Base-by-base conservation (phyloP, 768 basidiomycete species). In the Suillus subluteus region DNA sequence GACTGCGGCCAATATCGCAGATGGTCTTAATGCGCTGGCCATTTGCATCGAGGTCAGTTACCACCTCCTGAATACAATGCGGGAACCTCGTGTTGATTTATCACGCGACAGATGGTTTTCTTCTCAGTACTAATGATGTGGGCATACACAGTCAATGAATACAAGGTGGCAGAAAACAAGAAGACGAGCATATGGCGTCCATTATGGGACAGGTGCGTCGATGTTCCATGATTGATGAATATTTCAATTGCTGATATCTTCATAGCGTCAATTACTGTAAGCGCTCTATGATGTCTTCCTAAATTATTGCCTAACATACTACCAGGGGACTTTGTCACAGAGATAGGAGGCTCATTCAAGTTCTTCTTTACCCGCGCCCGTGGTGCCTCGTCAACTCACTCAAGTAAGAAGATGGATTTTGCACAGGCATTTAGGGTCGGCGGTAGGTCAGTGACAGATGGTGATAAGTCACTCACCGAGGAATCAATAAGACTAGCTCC, bases 1-100 rank as follows among this genome's bases (percentile, higher is more conserved):
- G 95, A 92, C 94, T 3, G 78, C 82, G 43, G 89, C 90, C 4
- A 97, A 97, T 73, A 87, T 97, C 62, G 86, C 94, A 1, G 85
- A 97, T 66, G 95, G 95, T 1, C 78, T 96, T 38, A 91, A 88
- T 68, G 94, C 95, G 0, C 82, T 98, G 5, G 81, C 91, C 21
- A 93, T 88, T 38, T 93, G 91, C 69, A 87, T 96, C 59, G 95
- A 97, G 86, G 93, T 92, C 69, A 63, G 76, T 66, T 38, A 46
- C 23, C 54, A 64, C 26, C 62, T 35, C 21, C 0, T 7, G 41
- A n/a, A 54, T 15, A 15, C 21, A 55, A 18, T 44, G 4, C 55
- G 32, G 37, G 32, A 68, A 46, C 66, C 66, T 71, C 63, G 64
- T 63, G 23, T 38, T 6, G 8, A 16, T 18, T 41, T 26, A 61